Percentiles rank a stretch among this genome's conserved stretches.
Evolutionary conservation across 805 yeast species (phyloP).

Genomic region (Zygosaccharomyces rouxii): DNA sequence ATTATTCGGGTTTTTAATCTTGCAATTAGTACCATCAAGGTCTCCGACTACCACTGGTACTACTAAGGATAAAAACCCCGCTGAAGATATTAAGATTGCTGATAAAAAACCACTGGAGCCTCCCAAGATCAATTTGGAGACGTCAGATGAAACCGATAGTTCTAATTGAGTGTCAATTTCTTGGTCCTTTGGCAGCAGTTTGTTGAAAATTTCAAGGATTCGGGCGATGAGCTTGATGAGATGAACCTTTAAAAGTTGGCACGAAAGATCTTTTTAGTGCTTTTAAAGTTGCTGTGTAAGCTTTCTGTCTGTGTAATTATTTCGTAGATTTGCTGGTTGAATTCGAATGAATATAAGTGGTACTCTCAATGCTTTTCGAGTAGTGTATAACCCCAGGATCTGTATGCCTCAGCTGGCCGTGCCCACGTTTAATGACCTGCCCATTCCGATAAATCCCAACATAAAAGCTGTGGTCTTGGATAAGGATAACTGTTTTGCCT

Average conservation of each 20-base stretch:
- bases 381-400: slow-evolving; percentile 59
- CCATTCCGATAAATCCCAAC: slow-evolving; percentile 44
- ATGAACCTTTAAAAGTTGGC: neutral
- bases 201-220: neutral
- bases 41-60: neutral
- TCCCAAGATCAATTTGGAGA: neutral
- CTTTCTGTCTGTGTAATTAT: neutral
- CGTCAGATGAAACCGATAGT: neutral
- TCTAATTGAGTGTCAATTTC: neutral
- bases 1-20: slow-evolving; percentile 16
- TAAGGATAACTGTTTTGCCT: slow-evolving; percentile 93
- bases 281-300: neutral
- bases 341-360: slow-evolving; percentile 63
- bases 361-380: slow-evolving; percentile 58
- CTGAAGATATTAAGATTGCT: neutral
- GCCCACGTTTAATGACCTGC: slow-evolving; percentile 54
- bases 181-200: neutral
- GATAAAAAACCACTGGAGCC: neutral
- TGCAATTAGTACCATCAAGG: slow-evolving; percentile 8
- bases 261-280: neutral
- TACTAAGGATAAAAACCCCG: neutral
- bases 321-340: neutral
- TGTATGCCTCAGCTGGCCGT: slow-evolving; percentile 61
- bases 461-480: slow-evolving; percentile 82
- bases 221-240: neutral